Conservation (phyloP, 768 basidiomycete genomes). For the Mycena galopus region DNA sequence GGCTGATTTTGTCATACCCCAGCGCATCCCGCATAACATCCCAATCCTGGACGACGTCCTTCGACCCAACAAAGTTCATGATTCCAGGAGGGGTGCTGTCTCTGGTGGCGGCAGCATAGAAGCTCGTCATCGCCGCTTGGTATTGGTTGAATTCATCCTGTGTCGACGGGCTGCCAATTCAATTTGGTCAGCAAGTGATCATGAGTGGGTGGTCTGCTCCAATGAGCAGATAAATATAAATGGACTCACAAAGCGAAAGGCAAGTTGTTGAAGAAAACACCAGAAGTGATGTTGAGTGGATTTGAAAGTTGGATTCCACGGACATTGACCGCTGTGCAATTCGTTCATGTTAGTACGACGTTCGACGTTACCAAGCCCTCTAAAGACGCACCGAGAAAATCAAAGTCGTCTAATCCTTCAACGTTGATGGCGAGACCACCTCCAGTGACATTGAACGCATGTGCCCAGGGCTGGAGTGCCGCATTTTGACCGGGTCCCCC, state of each 20-base stretch:
- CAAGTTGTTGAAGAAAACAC: no score
- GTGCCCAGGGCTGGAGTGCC: conserved; percentile 26
- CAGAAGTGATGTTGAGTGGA: conserved; percentile 35
- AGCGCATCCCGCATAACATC: conserved; percentile 30
- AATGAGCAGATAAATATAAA: neutral
- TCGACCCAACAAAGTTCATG: conserved; percentile 19
- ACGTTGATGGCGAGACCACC: neutral
- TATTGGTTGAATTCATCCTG: conserved; percentile 29
- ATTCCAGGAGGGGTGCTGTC: conserved; percentile 29
- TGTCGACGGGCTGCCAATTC: conserved; percentile 2
- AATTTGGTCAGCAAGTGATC: no score
- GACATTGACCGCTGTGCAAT: conserved; percentile 27
- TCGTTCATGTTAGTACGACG: neutral
- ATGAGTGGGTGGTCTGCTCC: no score
- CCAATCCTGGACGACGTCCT: conserved; percentile 31
- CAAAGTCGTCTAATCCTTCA: conserved; percentile 29
- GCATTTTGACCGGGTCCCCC: conserved; percentile 35
- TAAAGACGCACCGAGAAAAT: conserved; percentile 24
- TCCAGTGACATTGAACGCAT: conserved; percentile 26
- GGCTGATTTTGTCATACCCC: conserved; percentile 29
- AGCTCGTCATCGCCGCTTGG: conserved; percentile 27
- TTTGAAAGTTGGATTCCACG: conserved; percentile 36
- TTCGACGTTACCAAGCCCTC: no score
- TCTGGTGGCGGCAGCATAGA: neutral
- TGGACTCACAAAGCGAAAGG: conserved; percentile 24